Percentiles rank a stretch among this genome's conserved stretches.
Evolutionary conservation across 768 basidiomycete genomes (phyloP).

Genomic region (Pholiota conissans): DNA sequence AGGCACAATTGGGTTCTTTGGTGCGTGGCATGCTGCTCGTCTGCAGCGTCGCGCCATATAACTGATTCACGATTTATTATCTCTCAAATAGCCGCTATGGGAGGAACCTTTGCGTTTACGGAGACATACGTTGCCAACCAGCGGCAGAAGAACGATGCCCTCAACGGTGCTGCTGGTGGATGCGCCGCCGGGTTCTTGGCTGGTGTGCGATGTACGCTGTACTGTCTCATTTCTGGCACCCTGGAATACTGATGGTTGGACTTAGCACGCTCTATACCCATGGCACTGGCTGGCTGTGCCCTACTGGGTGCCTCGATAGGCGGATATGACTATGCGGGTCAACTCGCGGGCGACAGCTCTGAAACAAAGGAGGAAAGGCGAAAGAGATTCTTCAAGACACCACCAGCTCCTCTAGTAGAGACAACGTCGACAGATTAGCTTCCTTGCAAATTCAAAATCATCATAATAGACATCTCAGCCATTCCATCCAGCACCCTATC

Average conservation of each 20-base stretch:
- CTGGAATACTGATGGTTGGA: not conserved
- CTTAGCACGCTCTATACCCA: conserved; percentile 80
- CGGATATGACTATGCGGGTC: conserved; percentile 77
- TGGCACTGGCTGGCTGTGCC: conserved; percentile 77
- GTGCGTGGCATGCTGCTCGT: conserved; percentile 44
- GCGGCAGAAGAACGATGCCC: conserved; percentile 72
- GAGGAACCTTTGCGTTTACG: conserved; percentile 80
- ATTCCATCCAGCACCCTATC: not conserved
- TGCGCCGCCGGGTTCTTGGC: conserved; percentile 94
- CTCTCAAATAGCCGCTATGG: conserved; percentile 73
- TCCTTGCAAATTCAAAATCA: conserved; percentile 9
- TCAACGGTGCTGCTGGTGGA: conserved; percentile 84
- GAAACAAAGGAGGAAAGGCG: conserved; percentile 65
- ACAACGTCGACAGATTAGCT: conserved; percentile 27
- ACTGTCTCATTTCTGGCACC: not conserved
- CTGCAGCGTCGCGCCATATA: not conserved
- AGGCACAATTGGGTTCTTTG: conserved; percentile 88
- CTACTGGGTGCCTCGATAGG: conserved; percentile 80
- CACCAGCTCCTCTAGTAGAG: conserved; percentile 40
- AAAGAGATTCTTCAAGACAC: conserved; percentile 82
- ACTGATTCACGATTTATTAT: conserved; percentile 3
- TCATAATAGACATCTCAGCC: conserved; percentile 4
- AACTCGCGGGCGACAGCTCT: conserved; percentile 48
- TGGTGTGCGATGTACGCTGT: conserved; percentile 70
- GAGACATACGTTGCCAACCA: conserved; percentile 82